A percentile compares a stretch with the other conserved stretches of the same genome.
Evolutionary conservation across 2,329 filamentous ascomycete genomes (phyloP).

Genomic region (Grosmannia serpens): DNA sequence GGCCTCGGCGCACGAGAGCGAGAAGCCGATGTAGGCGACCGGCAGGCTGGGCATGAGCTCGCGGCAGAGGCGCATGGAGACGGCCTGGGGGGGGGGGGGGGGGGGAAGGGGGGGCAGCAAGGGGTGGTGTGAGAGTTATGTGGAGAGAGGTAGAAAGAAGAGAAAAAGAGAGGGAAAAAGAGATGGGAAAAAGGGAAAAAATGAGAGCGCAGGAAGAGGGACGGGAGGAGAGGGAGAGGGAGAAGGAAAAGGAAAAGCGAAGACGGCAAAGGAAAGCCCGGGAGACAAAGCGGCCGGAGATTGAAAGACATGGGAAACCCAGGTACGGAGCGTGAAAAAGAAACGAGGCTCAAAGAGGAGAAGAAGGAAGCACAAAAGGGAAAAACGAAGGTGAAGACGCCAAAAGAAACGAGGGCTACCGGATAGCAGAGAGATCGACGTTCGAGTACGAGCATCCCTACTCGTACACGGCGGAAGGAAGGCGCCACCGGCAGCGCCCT

Average conservation of each 20-base stretch:
- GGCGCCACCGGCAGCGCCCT: no score
- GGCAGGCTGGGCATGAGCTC: conserved; percentile 51
- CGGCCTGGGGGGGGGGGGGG: conserved; percentile 19
- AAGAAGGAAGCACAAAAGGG: background rate
- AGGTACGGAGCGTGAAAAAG: no score
- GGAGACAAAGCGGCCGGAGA: background rate
- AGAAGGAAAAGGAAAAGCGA: no score
- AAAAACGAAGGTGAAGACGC: background rate
- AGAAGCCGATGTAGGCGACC: conserved; percentile 58
- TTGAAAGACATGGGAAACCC: background rate
- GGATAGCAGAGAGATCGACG: background rate
- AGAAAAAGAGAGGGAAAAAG: background rate
- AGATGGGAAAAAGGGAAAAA: background rate
- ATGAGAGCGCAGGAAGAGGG: no score
- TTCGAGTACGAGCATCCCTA: no score
- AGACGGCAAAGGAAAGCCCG: no score
- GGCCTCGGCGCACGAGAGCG: conserved; percentile 54
- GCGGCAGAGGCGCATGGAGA: conserved; percentile 54
- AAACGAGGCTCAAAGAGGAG: background rate
- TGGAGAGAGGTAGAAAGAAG: background rate
- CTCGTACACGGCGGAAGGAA: no score
- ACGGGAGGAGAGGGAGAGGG: no score
- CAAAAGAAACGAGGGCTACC: background rate
- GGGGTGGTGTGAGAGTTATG: no score
- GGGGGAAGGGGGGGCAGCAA: no score